Conservation (phyloP, 345 rosid species). For the Carallia brachiata region DNA sequence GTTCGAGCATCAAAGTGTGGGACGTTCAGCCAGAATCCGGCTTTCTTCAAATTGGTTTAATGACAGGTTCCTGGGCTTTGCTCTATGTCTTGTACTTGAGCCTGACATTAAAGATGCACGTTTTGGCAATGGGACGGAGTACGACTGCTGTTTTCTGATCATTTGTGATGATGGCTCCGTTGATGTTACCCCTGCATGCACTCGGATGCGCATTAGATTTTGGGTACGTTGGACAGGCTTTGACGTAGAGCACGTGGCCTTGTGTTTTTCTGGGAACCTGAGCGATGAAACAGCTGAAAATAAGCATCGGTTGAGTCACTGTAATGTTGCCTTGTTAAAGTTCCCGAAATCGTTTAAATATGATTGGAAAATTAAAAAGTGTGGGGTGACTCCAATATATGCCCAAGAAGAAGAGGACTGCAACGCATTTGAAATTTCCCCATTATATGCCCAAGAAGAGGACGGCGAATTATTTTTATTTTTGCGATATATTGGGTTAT, state of each 20-base stretch:
- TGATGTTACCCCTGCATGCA: background rate
- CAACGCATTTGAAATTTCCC: too few relatives aligned
- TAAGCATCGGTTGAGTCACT: background rate
- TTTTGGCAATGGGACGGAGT: too few relatives aligned
- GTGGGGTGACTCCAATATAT: background rate
- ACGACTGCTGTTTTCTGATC: background rate
- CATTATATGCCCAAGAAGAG: too few relatives aligned
- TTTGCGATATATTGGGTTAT: too few relatives aligned
- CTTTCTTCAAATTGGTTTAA: constrained; percentile 4
- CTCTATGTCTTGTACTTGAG: background rate
- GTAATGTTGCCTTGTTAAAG: background rate
- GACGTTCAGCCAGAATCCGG: background rate
- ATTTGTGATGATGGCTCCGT: background rate
- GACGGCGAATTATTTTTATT: too few relatives aligned
- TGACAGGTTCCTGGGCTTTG: background rate
- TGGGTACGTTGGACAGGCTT: too few relatives aligned
- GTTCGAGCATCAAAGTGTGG: constrained; percentile 5
- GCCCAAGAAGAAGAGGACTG: too few relatives aligned
- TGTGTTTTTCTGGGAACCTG: background rate
- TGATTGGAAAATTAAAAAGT: background rate
- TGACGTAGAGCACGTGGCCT: background rate
- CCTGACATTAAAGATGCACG: rapidly evolving
- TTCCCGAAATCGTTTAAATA: too few relatives aligned
- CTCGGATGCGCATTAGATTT: too few relatives aligned
- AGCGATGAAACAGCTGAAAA: too few relatives aligned